Evolutionary conservation across 1,139 yeast species (phyloP), one percentile per base, ranked within the genome.

Genomic region (Pichia kudriavzevii): DNA sequence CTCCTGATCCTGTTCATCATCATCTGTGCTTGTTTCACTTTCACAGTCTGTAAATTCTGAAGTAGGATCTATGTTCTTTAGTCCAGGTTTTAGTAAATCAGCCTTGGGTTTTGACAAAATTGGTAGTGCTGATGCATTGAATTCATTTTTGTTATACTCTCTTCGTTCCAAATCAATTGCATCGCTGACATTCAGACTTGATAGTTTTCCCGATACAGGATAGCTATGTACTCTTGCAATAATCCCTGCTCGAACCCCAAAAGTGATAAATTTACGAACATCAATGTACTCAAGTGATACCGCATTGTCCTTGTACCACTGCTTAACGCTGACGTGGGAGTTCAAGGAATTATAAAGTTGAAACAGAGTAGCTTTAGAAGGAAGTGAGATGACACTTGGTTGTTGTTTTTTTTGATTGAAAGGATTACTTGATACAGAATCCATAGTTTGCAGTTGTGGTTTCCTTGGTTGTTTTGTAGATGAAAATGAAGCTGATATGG

Each of bases 201-300:
- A n/a, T n/a, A 32, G 16, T 12, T 40, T 40, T 2, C 41, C 30
- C 3, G 15, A 29, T 8, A 40, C 39, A 1, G 43, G 43, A 52
- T 75, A 84, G 10, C 85, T 66, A 41, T 82, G 72, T 1, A 87
- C 83, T 34, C 97, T 61, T 55, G 87, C 87, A 13, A 93, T 79
- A 7, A 93, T 56, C 1, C 94, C 87, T 43, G 85, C 72, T 25
- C 85, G 64, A 3, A 85, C 69, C 0, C 98, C 99, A 64, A 88
- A 93, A 20, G 87, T 77, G 12, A 91, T 66, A 50, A 93, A 84
- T 33, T 95, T 62, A 41, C 97, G 65, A 3, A 91, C 66, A 56
- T 93, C 98, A 27, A 93, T 74, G 46, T 75, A 72, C 20, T 62
- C 60, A 21, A 93, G 60, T 7, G 64, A 59, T 31, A 72, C 69